Evolutionary conservation across 2,329 filamentous ascomycete species (phyloP), one percentile per base, ranked within the genome.

Genomic region (Penicillium olsonii): DNA sequence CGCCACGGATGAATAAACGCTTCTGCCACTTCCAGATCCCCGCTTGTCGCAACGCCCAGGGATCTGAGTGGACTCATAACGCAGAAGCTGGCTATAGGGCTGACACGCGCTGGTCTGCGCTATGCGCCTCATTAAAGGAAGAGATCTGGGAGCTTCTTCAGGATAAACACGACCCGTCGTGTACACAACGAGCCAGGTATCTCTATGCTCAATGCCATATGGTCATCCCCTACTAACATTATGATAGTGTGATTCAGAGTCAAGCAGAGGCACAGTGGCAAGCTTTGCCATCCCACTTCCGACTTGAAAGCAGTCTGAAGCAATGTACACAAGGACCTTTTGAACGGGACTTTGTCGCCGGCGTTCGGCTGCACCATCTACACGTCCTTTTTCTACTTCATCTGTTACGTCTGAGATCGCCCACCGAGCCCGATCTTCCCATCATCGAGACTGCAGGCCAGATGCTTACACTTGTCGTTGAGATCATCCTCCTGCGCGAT

Each of bases 1-100:
- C 76, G 1, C 74, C 75, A 2, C 67, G 76, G 4, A 72, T 78
- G 43, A 65, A 64, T 20, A 66, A 68, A 26, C 65, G 66, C 4
- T 76, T 70, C 45, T 76, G 73, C 45, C 58, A 65, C 27, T 68
- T 76, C 12, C 60, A 72, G 39, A 54, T 71, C 15, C 59, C 59
- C 2, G 59, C 56, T 6, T 57, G 53, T 26, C 42, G 8, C 27
- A 37, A 17, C 20, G 22, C 49, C 14, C 42, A 20, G 29, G 40
- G 15, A 15, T 38, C 22, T 10, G 48, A 45, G 4, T 62, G 59
- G 59, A 37, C 51, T 11, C 46, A 56, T 24, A 41, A 59, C 37
- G 42, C 57, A 3, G 53, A 51, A n/a, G 37, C 57, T 10, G 56
- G 60, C 1, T 65, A 65, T 47, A 38, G 55, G 24, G 59, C 60